Base-by-base conservation (phyloP, 148 eudicot species). In the Euryodendron excelsum region DNA sequence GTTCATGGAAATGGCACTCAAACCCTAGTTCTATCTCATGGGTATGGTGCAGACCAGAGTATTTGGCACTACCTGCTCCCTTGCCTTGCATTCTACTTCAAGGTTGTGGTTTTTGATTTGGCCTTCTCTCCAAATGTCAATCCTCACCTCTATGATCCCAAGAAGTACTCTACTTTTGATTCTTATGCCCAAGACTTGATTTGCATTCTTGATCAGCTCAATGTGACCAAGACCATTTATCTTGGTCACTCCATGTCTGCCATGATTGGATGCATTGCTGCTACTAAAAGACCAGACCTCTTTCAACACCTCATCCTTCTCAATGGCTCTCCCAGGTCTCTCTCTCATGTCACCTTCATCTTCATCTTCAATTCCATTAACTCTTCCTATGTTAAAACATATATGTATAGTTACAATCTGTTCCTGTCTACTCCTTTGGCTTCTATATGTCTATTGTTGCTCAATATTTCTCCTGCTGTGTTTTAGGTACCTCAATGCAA, bases 201-300 rank as follows among this genome's bases (percentile, higher is more conserved):
- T 67, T 58, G 72, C 33, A 69, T 84, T 67, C 77, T 81, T 58
- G 85, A 81, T 45, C 80, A 86, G 72, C 79, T 81, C 80, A 59
- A 73, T 4, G 75, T 84, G 39, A 61, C 71, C 18, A 69, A 74
- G 2, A 80, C 53, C 34, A 74, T 75, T 5, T 86, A 81, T 45
- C 4, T 86, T 71, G 89, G 85, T 37, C 89, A 86, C 41, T 84
- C 85, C 10, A 82, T 84, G 87, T 73, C 87, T 6, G 81, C 89
- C 47, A 84, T 86, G 86, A 81, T 86, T 44, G 89, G 89, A 30
- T 86, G 86, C 68, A 14, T 84, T 30, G 89, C 86, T 37, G 76
- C 87, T 39, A 27, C 56, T 2, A 31, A 64, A 30, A 72, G 69
- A 23, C 86, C 89, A 3, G 63, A 78, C 2, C 84, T 75, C 75